Evolutionary conservation across 257 asterid species (phyloP), one percentile per base, ranked within the genome.

Genomic region (Hygrophila difformis): DNA sequence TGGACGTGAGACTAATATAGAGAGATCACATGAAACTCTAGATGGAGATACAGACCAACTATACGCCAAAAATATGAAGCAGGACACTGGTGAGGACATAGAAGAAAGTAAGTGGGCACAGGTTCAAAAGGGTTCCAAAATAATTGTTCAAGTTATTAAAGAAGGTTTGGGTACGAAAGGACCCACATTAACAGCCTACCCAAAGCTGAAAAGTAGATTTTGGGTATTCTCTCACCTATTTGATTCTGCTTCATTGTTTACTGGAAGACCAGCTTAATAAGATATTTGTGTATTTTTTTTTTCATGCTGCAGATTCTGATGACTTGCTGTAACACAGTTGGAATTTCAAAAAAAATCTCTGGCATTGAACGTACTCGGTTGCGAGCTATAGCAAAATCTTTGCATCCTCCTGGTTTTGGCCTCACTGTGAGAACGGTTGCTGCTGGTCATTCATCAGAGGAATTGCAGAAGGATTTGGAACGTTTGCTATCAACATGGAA

Each of bases 101-200:
- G 59, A 60, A 66, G 67, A 67, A 66, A 73, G 63, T 49, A 79
- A 71, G 64, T 82, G 89, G 95, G 60, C 60, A 39, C 65, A 72
- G 20, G 87, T 91, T 52, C 76, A 55, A 23, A 74, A 68, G 65
- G 94, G 96, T 68, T 79, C 95, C 39, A 85, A 75, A 67, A 80
- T 91, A 64, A 70, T 91, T 66, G 96, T 80, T 26, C 99, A 91
- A 69, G 96, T 91, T 76, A 74, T 82, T 50, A 86, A 91, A 70
- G 99, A 91, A 81, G 95, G 93, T 59, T 57, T 91, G 69, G 99
- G 99, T 37, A 72, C 92, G 12, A 91, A 91, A 72, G 92, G 93
- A 51, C 99, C 96, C 56, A 73, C 88, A 13, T 54, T 91, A 70
- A 86, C 96, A 49, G 88, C 98, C 65, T 82, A 76, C 78, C 96